Evolutionary conservation across 768 basidiomycete genomes (phyloP), one percentile per base, ranked within the genome.

Genomic region (Lactifluus echinatus): DNA sequence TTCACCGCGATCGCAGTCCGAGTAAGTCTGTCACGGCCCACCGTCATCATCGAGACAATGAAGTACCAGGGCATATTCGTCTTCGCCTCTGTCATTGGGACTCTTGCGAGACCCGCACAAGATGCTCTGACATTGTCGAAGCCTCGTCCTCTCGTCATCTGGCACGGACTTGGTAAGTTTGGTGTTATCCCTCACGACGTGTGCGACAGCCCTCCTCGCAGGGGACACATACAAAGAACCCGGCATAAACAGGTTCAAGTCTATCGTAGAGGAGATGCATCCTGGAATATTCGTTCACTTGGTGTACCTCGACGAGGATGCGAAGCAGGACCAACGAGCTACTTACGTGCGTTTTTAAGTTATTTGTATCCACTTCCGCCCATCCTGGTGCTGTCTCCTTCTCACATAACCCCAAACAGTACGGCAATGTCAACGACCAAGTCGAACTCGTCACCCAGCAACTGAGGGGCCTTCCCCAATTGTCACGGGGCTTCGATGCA

Each of bases 251-350:
- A 73, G 84, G 61, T 87, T 91, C 62, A 74, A 76, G 53, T 67
- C 71, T 14, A 67, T 75, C 49, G 77, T 93, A 65, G 75, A 81
- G 66, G 71, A 77, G 0, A 74, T 85, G 14, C 80, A 91, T 67
- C 83, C 81, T 5, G 85, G 84, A 28, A 85, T 93, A 43, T 91
- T 86, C 66, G 71, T 90, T 14, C 87, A 93, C 68, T 83, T 82
- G 4, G 70, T 92, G 12, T 84, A 81, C 67, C 74, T 92, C 31
- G 78, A 83, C 26, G 71, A 82, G 61, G 79, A 87, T 53, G 57
- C 72, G 40, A 79, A 83, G 40, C 76, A 76, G 39, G 90, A 92
- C 63, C 73, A 79, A 64, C 76, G 76, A 46, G 89, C 89, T 17
- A 81, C 79, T 52, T 89, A 84, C 63, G 89, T 90, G 68, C 66